These are phyloP conservation scores for Mrakia gelida DNA, from an alignment of 768 basidiomycete genomes.

Conservation along the genomic window DNA sequence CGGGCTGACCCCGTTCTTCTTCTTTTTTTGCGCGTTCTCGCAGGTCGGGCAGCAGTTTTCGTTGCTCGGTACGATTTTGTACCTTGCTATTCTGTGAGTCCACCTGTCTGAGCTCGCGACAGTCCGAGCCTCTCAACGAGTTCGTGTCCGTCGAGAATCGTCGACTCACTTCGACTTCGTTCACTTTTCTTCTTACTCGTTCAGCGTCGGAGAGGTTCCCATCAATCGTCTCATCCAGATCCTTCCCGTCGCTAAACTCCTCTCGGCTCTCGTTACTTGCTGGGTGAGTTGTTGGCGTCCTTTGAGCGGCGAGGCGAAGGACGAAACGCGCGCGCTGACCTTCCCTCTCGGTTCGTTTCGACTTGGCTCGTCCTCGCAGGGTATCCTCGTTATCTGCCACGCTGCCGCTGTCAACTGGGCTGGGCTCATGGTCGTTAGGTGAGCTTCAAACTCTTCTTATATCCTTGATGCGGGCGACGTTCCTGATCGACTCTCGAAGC, in stretches of 20 bases:
- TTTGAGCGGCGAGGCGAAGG: too few relatives aligned
- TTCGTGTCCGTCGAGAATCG: too few relatives aligned
- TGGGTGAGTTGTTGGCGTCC: neutral
- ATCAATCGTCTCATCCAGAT: slow-evolving; percentile 53
- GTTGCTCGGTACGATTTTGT: slow-evolving; percentile 44
- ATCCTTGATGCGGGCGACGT: slow-evolving; percentile 47
- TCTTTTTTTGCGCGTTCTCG: too few relatives aligned
- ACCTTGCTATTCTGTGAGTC: slow-evolving; percentile 37
- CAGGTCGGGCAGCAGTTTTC: slow-evolving; percentile 52
- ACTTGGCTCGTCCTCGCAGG: slow-evolving; percentile 44
- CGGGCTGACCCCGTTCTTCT: too few relatives aligned
- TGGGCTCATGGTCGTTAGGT: slow-evolving; percentile 51
- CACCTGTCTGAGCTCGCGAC: too few relatives aligned
- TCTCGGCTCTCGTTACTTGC: slow-evolving; percentile 46
- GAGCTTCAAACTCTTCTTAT: slow-evolving; percentile 37
- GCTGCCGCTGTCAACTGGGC: slow-evolving; percentile 48
- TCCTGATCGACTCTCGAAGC: slow-evolving; percentile 47
- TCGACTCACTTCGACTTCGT: too few relatives aligned
- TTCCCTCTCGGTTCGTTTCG: too few relatives aligned
- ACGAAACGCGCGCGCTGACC: too few relatives aligned
- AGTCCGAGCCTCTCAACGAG: too few relatives aligned
- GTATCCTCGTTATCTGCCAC: slow-evolving; percentile 52
- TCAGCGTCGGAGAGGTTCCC: slow-evolving; percentile 49
- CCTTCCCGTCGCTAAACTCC: slow-evolving; percentile 53
- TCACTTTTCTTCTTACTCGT: too few relatives aligned